Evolutionary conservation across 805 yeast species (phyloP).

Genomic region (Suhomyces kilbournensis): DNA sequence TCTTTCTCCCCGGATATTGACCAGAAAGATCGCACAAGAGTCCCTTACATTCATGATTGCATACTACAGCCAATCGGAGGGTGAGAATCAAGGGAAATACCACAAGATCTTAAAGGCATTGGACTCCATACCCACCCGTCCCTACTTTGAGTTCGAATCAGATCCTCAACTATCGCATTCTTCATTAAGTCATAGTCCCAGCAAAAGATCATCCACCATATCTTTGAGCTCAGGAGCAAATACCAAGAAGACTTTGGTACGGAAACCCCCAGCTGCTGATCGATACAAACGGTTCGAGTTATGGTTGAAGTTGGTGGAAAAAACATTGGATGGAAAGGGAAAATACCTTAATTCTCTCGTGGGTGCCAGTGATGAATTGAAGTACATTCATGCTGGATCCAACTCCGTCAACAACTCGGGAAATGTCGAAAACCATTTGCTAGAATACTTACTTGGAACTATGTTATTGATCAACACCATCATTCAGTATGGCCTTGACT

Average conservation of each 20-base stretch:
- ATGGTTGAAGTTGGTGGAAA: slow-evolving; percentile 67
- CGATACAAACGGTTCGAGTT: slow-evolving; percentile 55
- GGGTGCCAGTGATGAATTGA: slow-evolving; percentile 85
- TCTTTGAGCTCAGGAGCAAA: not conserved
- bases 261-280: slow-evolving; percentile 36
- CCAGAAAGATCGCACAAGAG: slow-evolving; percentile 79
- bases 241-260: slow-evolving; percentile 22
- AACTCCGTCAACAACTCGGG: slow-evolving; percentile 30
- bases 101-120: slow-evolving; percentile 55
- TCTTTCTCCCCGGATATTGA: slow-evolving; percentile 67
- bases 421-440: slow-evolving; percentile 57
- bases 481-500: slow-evolving; percentile 43
- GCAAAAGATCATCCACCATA: slow-evolving; percentile 3
- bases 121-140: slow-evolving; percentile 39
- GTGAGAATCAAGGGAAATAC: slow-evolving; percentile 40
- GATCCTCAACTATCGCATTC: slow-evolving; percentile 13
- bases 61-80: slow-evolving; percentile 29
- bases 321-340: slow-evolving; percentile 80
- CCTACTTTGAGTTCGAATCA: slow-evolving; percentile 39
- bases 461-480: slow-evolving; percentile 69
- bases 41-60: slow-evolving; percentile 52
- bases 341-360: slow-evolving; percentile 81
- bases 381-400: slow-evolving; percentile 35
- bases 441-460: slow-evolving; percentile 70
- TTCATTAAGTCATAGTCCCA: not conserved